Evolutionary conservation across 139 green algal species (phyloP), one percentile per base, ranked within the genome.

Genomic region (Asterochloris sp.): DNA sequence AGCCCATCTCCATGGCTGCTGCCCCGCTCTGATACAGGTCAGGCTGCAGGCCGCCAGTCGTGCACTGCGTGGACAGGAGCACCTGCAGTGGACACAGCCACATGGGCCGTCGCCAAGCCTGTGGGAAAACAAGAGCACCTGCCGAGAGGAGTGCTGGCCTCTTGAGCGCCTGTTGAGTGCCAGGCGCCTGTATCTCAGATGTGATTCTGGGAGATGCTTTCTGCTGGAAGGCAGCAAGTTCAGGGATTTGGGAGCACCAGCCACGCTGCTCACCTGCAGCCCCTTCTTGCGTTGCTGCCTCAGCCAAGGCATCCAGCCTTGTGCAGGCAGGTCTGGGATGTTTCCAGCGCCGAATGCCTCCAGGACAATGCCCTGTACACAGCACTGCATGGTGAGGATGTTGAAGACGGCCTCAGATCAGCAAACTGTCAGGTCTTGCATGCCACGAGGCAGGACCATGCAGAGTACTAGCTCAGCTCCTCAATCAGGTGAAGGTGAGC

Each of bases 341-440:
- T 98, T 97, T 84, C 95, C 95, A 15, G 97, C 93, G 0, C 95
- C 95, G 91, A 98, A 98, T 1, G 90, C 86, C 86, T 98, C 95
- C 54, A 98, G 90, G 19, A 98, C 91, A 0, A 98, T 80, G 17
- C 94, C 95, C 15, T 87, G 79, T 38, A 96, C 91, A 10, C 92
- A 92, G 66, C 66, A 73, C 1, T 73, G 12, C 84, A 63, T 23
- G 27, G 21, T 73, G 66, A 73, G 19, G 15, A 69, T 69, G 64
- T 16, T 24, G 64, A 69, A 54, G 38, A 54, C 38, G 38, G 6
- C 6, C 38, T 6, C 38, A 10, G 38, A 6, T 54, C 38, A 54
- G 38, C 38, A 6, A 54, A 2, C 38, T 54, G 38, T n/a, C n/a
- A n/a, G n/a, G n/a, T n/a, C n/a, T n/a, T n/a, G n/a, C n/a, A n/a